A percentile compares a stretch with the other conserved stretches of the same genome.
Conservation (phyloP, 225 moss, liverwort and hornwort species). For the Sphagnum contortum region DNA sequence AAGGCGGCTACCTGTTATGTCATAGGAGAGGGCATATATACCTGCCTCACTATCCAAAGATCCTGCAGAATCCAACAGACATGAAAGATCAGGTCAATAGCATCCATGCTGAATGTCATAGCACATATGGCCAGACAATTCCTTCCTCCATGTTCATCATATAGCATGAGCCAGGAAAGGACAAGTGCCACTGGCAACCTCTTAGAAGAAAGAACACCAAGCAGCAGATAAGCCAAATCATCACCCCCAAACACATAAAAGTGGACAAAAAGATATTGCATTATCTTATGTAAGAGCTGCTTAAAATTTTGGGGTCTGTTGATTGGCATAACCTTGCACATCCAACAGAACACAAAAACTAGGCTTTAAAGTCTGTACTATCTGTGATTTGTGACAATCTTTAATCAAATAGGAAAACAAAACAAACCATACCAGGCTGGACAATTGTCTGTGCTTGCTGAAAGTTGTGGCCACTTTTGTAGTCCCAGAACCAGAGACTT, state of each 20-base stretch:
- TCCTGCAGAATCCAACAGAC: constrained; percentile 36
- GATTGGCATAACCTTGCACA: not conserved
- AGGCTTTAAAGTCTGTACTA: too few species aligned
- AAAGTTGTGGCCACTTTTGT: constrained; percentile 97
- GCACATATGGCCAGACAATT: too few species aligned
- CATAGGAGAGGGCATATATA: constrained; percentile 85
- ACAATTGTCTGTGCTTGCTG: constrained; percentile 97
- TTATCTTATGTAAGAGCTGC: not conserved
- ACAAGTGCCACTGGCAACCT: too few species aligned
- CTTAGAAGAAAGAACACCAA: not conserved
- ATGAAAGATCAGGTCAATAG: not conserved
- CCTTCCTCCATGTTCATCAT: too few species aligned
- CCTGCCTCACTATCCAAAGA: constrained; percentile 97
- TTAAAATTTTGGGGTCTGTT: not conserved
- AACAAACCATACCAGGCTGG: constrained; percentile 61
- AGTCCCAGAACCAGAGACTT: constrained; percentile 99
- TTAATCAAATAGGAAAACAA: not conserved
- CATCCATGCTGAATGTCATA: not conserved
- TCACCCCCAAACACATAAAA: not conserved
- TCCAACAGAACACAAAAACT: too few species aligned
- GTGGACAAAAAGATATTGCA: not conserved
- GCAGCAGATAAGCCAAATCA: not conserved
- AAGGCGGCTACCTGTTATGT: constrained; percentile 84
- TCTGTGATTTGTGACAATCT: too few species aligned
- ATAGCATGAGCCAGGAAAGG: too few species aligned